Base-by-base conservation (phyloP, 2,329 filamentous ascomycete genomes). In the Onygenales sp. region DNA sequence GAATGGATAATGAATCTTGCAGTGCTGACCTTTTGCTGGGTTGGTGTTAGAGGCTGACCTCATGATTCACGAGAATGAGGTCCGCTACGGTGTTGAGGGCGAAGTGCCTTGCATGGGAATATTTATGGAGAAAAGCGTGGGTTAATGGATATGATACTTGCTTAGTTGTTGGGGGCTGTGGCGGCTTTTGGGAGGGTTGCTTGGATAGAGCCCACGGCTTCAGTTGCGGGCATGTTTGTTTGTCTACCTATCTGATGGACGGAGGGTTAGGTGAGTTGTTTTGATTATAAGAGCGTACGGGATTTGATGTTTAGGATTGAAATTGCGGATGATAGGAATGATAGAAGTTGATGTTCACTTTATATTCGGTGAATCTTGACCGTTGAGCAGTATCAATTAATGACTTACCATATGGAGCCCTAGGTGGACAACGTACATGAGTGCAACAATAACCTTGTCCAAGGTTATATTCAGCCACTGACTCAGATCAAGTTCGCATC, bases 1-100 rank as follows among this genome's bases (percentile, higher is more conserved):
- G 64, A 61, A 57, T 77, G 75, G 54, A 77, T 77, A 59, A 70
- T 69, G 60, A 74, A 76, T 2, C 69, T 75, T 1, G 74, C 72
- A 0, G 69, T 69, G 58, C 75, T 76, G 53, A 75, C 65, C 5
- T 68, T 58, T 11, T 66, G 60, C 32, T 66, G 61, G 17, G 69
- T 71, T 27, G 67, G 69, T 36, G 75, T 66, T 38, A 75, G 65
- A 39, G 75, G 67, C 42, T 72, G 59, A 38, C 73, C 75, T 67
- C 55, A 42, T 74, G 64, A 55, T 75, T 66, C 14, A 78, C 70
- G 2, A 74, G 66, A 43, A 75, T 70, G 41, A 75, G 60, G 52
- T 75, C 72, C 1, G 64, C 68, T 7, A 71, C 72, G 14, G 63
- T 63, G 43, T 75, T 71, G 52, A 69, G 62, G 5, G 63, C 69